Evolutionary conservation across 768 basidiomycete genomes (phyloP).

Genomic region (Termitomyces titanicus): DNA sequence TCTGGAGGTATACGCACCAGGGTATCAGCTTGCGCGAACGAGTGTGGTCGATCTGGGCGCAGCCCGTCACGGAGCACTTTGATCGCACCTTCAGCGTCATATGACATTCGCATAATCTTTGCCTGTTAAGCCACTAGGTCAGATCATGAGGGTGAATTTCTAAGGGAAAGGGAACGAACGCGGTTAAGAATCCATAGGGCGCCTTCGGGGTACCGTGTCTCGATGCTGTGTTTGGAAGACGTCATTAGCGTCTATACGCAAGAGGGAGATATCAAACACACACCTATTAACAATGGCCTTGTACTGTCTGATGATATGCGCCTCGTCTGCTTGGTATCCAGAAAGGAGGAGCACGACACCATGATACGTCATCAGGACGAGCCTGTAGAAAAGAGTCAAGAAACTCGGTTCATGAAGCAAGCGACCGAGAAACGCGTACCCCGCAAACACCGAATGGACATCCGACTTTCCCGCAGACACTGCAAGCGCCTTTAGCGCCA

Average conservation of each 20-base stretch:
- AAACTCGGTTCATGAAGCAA: not conserved
- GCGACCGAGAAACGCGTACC: constrained; percentile 38
- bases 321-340: constrained; percentile 76
- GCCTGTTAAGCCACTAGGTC: not conserved
- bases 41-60: constrained; percentile 43
- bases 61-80: constrained; percentile 56
- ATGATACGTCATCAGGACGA: constrained; percentile 81
- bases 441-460: constrained; percentile 74
- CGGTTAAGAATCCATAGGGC: constrained; percentile 73
- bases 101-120: constrained; percentile 3
- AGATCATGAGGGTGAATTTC: not conserved
- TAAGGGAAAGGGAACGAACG: constrained; percentile 28
- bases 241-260: not conserved
- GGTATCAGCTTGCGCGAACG: constrained; percentile 71
- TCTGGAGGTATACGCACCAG: constrained; percentile 39
- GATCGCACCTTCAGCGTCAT: constrained; percentile 64
- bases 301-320: constrained; percentile 60
- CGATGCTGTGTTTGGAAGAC: constrained; percentile 37
- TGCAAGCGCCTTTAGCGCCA: constrained; percentile 66
- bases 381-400: constrained; percentile 26
- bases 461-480: constrained; percentile 66
- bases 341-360: constrained; percentile 66
- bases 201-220: constrained; percentile 58
- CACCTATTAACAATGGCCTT: constrained; percentile 61
- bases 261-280: constrained; percentile 13